These are phyloP conservation scores for Monosporascus ibericus DNA, from an alignment of 2,329 filamentous ascomycete genomes.

Conservation along the genomic window DNA sequence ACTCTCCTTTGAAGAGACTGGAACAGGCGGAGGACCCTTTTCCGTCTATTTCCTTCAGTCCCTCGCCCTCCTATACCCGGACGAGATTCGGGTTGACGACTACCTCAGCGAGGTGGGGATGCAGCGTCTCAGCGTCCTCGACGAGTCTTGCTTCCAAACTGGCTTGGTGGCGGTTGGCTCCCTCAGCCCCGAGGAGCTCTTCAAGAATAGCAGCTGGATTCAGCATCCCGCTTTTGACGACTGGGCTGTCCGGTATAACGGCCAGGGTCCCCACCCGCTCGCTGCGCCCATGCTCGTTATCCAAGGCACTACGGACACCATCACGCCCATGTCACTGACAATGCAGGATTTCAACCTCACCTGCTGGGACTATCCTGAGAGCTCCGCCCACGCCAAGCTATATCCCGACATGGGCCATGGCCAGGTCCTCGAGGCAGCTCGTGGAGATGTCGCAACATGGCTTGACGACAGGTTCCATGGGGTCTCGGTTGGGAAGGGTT, in stretches of 20 bases:
- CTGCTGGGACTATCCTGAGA: constrained; percentile 4
- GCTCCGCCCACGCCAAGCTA: neutral
- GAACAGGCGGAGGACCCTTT: constrained; percentile 3
- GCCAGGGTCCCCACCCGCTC: constrained; percentile 11
- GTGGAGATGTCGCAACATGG: neutral
- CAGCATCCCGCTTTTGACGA: neutral
- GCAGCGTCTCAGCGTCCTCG: neutral
- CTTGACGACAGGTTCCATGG: neutral
- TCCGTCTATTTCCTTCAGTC: constrained; percentile 13
- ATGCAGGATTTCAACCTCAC: constrained; percentile 6
- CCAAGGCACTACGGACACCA: constrained; percentile 7
- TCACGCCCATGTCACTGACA: constrained; percentile 8
- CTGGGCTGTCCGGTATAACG: constrained; percentile 6
- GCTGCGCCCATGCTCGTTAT: constrained; percentile 17
- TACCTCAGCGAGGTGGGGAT: constrained; percentile 6
- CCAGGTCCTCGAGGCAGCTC: neutral
- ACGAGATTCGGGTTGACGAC: constrained; percentile 7
- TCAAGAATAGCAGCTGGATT: neutral
- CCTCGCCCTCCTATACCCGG: constrained; percentile 8
- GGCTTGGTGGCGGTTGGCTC: neutral
- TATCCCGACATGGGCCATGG: neutral
- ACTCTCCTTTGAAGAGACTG: constrained; percentile 2
- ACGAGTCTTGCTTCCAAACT: neutral
- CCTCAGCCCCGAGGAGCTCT: neutral
- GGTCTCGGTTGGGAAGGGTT: neutral